Conservation (phyloP, 2,329 filamentous ascomycete genomes). For the Shiraia bambusicola region DNA sequence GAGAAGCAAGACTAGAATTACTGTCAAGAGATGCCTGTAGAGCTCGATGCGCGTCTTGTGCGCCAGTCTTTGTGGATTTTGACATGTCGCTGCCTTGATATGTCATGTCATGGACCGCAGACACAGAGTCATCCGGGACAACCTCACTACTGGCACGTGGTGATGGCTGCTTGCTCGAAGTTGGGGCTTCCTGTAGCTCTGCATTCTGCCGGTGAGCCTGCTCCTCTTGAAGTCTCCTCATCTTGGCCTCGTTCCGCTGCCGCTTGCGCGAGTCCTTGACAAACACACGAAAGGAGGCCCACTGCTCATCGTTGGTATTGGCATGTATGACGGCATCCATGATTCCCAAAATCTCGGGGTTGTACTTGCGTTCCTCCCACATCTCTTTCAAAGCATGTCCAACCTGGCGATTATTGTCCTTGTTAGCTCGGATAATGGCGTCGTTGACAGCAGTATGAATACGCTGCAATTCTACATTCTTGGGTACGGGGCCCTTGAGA, state of each 20-base stretch:
- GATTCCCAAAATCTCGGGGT: slow-evolving; percentile 41
- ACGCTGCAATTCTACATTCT: slow-evolving; percentile 23
- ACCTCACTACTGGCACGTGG: slow-evolving; percentile 28
- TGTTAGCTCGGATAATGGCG: slow-evolving; percentile 45
- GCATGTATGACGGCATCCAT: slow-evolving; percentile 49
- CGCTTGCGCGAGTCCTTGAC: slow-evolving; percentile 41
- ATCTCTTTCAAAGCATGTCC: slow-evolving; percentile 47
- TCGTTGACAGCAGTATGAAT: slow-evolving; percentile 45
- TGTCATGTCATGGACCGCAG: slow-evolving; percentile 21
- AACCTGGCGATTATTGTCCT: slow-evolving; percentile 32
- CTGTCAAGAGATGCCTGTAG: slow-evolving; percentile 17
- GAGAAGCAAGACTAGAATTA: slow-evolving; percentile 10
- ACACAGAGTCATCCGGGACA: slow-evolving; percentile 27
- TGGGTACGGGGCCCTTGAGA: slow-evolving; percentile 12
- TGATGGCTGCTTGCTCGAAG: slow-evolving; percentile 21
- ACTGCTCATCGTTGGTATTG: slow-evolving; percentile 44
- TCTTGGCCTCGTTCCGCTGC: slow-evolving; percentile 34
- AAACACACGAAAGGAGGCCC: slow-evolving; percentile 44
- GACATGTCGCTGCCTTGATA: slow-evolving; percentile 13
- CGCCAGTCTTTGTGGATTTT: slow-evolving; percentile 7
- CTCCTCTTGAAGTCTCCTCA: slow-evolving; percentile 17
- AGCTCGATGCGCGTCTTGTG: slow-evolving; percentile 21
- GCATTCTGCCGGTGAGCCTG: slow-evolving; percentile 18
- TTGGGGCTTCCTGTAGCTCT: slow-evolving; percentile 37
- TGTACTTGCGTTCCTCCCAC: slow-evolving; percentile 44